Evolutionary conservation across 345 rosid genomes (phyloP).

Genomic region (Populus davidiana): DNA sequence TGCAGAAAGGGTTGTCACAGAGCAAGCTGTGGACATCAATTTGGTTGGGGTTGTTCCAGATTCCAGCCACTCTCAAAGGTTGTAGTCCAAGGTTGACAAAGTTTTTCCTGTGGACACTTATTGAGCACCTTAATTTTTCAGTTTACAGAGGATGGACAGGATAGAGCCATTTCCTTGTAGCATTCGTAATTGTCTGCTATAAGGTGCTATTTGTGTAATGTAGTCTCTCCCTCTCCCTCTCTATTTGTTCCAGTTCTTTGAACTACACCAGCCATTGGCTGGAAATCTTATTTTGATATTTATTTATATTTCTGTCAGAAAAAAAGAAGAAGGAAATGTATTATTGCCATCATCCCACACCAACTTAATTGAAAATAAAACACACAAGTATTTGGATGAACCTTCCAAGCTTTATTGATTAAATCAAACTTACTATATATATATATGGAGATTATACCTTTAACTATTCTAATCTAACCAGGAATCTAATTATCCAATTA

Average conservation of each 20-base stretch:
- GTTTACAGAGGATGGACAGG: conserved; percentile 14
- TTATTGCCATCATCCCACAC: background rate
- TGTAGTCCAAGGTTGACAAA: background rate
- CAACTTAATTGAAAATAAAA: no score
- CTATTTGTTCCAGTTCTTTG: conserved; percentile 13
- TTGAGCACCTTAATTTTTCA: background rate
- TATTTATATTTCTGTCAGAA: conserved; percentile 20
- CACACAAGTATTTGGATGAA: no score
- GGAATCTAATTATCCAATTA: no score
- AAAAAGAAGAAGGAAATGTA: conserved; percentile 15
- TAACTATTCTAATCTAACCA: no score
- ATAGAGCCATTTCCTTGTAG: conserved; percentile 12
- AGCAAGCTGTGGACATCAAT: background rate
- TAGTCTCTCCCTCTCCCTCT: background rate
- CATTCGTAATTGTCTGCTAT: conserved; percentile 1
- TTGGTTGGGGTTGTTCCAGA: background rate
- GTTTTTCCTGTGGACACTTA: background rate
- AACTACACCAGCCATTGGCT: conserved; percentile 11
- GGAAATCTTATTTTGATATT: conserved; percentile 13
- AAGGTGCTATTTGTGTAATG: conserved; percentile 20
- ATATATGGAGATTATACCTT: no score
- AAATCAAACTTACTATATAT: no score
- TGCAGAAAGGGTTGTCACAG: conserved; percentile 12
- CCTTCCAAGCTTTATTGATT: no score
- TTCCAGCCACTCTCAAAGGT: background rate